phyloP scores from a whole-genome alignment of 257 asterid genomes.

The Knoxia roxburghii region DNA sequence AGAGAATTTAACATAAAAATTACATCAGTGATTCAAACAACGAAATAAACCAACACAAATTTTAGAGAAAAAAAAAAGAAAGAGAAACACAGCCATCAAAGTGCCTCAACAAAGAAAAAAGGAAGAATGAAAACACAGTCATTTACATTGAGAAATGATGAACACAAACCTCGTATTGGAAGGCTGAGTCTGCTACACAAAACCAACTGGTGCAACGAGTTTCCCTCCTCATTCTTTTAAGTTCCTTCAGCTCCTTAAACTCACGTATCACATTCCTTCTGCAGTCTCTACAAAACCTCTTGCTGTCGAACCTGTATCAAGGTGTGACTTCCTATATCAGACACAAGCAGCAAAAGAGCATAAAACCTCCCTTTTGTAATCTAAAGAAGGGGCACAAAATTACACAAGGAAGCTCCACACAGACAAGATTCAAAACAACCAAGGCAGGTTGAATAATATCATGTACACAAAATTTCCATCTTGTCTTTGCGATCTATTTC shows the following conservation, averaged over 20 bases:
- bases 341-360: neutral
- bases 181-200: slow-evolving; percentile 91
- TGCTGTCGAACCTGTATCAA: slow-evolving; percentile 85
- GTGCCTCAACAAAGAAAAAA: too few relatives aligned
- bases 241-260: slow-evolving; percentile 93
- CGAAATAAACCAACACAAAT: neutral
- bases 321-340: slow-evolving; percentile 13
- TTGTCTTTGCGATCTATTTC: neutral
- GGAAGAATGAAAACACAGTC: too few relatives aligned
- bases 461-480: neutral
- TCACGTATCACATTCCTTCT: slow-evolving; percentile 95
- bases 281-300: slow-evolving; percentile 98
- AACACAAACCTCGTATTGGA: slow-evolving; percentile 77
- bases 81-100: neutral
- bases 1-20: neutral
- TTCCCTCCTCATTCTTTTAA: slow-evolving; percentile 76
- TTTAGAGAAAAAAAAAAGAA: neutral
- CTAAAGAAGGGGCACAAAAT: neutral
- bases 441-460: neutral
- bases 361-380: neutral
- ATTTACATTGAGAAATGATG: neutral
- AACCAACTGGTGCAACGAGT: slow-evolving; percentile 91
- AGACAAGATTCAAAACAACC: neutral
- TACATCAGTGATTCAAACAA: neutral
- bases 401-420: neutral